Base-by-base conservation (phyloP, 2,329 filamentous ascomycete species). In the Hypoxylon sp. region DNA sequence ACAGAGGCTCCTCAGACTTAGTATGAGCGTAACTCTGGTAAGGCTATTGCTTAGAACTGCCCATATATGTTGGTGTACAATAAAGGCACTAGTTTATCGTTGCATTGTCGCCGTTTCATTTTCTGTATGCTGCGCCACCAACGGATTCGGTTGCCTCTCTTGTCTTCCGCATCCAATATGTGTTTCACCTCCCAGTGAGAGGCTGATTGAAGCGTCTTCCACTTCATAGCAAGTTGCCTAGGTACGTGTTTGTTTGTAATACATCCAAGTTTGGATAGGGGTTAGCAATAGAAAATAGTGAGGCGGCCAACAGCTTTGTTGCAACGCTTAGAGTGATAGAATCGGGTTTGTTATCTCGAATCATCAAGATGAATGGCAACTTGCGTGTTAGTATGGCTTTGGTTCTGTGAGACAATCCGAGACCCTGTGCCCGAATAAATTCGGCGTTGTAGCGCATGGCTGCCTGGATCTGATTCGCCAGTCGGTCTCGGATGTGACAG, bases 401-500 rank as follows among this genome's bases (percentile, higher is more conserved):
- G 52, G 38, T 19, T 59, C 45, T 25, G 14, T 49, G 32, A 49
- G 34, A 38, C 21, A 19, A 19, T 38, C 5, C 30, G 10, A 59
- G 30, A 30, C 23, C 21, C 19, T 25, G 45, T 41, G 25, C 19
- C 9, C 14, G 52, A 46, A 46, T 57, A 14, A 13, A 23, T 28
- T 55, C 34, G 11, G 19, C 13, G 3, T 23, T 14, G 28, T 34
- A 36, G 30, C 46, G 53, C 53, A 57, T 34, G 25, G 23, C 6
- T 11, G 7, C n/a, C 13, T 32, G 13, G 38, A 30, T 43, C 25
- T 56, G 52, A 56, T 56, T 56, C 52, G 52, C 25, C 10, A 28
- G 25, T 25, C 11, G 36, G 25, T 2, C 14, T 58, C 32, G 50
- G 51, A 69, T 48, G 30, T 49, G 48, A 61, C 60, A 63, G 6